phyloP scores from a whole-genome alignment of 768 basidiomycete species.

The Pholiota conissans region DNA sequence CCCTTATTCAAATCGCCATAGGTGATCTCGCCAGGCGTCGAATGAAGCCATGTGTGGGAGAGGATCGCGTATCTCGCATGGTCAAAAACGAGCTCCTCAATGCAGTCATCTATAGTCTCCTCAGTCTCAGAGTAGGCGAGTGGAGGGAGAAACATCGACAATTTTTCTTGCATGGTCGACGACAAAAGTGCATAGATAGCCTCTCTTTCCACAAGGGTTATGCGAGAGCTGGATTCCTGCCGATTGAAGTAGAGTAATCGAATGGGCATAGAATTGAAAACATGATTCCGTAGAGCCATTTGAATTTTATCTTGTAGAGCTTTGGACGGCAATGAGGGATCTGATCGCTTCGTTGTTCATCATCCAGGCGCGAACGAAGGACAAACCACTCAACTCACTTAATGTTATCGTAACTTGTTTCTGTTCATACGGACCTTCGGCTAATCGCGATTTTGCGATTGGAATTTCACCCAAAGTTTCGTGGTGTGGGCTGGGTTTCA shows the following conservation, averaged over 20 bases:
- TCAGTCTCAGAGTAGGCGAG: no score
- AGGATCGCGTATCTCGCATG: not conserved
- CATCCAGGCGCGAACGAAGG: not conserved
- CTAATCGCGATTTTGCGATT: no score
- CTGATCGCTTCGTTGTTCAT: not conserved
- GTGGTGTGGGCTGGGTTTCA: no score
- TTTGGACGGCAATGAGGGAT: not conserved
- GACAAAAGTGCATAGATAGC: not conserved
- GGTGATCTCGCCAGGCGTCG: not conserved
- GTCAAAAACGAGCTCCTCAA: not conserved
- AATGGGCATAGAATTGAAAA: not conserved
- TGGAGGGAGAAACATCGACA: not conserved
- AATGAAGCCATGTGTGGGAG: not conserved
- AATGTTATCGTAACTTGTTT: not conserved
- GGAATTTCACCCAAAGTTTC: no score
- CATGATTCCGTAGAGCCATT: not conserved
- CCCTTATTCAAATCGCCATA: not conserved
- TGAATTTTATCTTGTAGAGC: not conserved
- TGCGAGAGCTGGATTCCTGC: not conserved
- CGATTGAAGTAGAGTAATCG: not conserved
- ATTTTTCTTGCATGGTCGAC: not conserved
- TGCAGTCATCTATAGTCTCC: not conserved
- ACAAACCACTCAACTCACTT: no score
- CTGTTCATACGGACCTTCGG: no score
- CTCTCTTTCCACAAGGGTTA: not conserved